Base-by-base conservation (phyloP, 495 filamentous ascomycete genomes). In the Sabuloglossum arenarium region DNA sequence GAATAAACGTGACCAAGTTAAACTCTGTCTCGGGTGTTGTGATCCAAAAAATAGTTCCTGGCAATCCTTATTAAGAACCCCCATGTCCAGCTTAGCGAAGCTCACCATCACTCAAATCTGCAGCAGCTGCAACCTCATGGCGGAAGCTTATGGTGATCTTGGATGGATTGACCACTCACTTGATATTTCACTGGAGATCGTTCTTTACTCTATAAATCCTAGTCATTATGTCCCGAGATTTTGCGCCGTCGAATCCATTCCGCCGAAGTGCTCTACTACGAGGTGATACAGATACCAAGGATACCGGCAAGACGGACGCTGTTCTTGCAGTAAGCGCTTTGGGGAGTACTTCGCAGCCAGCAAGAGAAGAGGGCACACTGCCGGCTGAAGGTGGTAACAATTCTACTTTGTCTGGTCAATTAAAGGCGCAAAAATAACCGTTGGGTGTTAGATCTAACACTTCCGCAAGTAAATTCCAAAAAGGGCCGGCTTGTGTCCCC, bases 1-100 rank as follows among this genome's bases (percentile, higher is more conserved):
- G 24, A 2, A 47, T 27, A 14, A n/a, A 2, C 47, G 5, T 30
- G 28, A 51, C 25, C 14, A 29, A 29, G 47, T 51, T 51, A 51
- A 23, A 28, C 47, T 30, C 34, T 37, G 12, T 2, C 34, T 37
- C 11, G 11, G 34, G 34, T 37, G 34, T 37, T 37, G 34, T 37
- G 34, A 37, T 37, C 34, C 16, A 37, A 12, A 12, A 14, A 6
- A 11, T 5, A 5, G 5, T 4, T 5, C 30, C 29, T 58, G 66
- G 16, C 34, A 60, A 27, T 55, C 43, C 10, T 62, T 60, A 43
- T 61, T 59, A 24, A 43, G n/a, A 53, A 56, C 39, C 19, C n/a
- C 59, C 11, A 50, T 56, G 19, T 53, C 54, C 52, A 58, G 58
- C 28, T 51, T 51, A 19, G 47, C 47, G 47, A 51, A 51, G 16